These are phyloP conservation scores for Daldinia concentrica DNA, from an alignment of 495 filamentous ascomycete genomes.

Conservation along the genomic window DNA sequence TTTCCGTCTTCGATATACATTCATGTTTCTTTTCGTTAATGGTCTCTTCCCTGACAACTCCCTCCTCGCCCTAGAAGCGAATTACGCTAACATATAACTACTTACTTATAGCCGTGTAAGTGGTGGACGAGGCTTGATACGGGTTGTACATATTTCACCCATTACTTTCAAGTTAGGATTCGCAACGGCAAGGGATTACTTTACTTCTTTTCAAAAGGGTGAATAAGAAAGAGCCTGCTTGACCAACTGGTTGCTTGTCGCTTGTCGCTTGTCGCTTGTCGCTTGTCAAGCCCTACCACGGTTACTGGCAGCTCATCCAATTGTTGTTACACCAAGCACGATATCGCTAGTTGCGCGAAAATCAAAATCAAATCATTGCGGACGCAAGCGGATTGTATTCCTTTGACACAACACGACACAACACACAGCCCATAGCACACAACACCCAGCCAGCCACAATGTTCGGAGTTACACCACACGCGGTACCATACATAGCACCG, in stretches of 20 bases:
- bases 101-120: slow-evolving; percentile 30
- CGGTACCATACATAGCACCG: slow-evolving; percentile 33
- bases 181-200: slow-evolving; percentile 8
- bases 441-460: slow-evolving; percentile 28
- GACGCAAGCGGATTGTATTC: slow-evolving; percentile 17
- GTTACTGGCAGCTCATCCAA: slow-evolving; percentile 23
- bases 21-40: slow-evolving; percentile 10
- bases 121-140: slow-evolving; percentile 18
- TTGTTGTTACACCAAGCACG: slow-evolving; percentile 21
- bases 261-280: slow-evolving; percentile 4
- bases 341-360: slow-evolving; percentile 12
- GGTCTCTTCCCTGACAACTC: slow-evolving; percentile 3
- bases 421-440: too few species aligned
- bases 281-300: slow-evolving; percentile 24
- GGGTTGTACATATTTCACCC: slow-evolving; percentile 2
- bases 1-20: slow-evolving; percentile 9
- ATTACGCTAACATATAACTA: slow-evolving; percentile 37
- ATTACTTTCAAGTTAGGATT: not conserved
- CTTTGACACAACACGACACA: slow-evolving; percentile 1
- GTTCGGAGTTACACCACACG: slow-evolving; percentile 36
- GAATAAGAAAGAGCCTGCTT: slow-evolving; percentile 1
- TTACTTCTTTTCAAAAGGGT: not conserved
- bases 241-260: not conserved
- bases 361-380: slow-evolving; percentile 8
- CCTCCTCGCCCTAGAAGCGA: slow-evolving; percentile 14